Percentiles rank a stretch among this genome's conserved stretches.
phyloP scores from a whole-genome alignment of 371 early-diverging fungal genomes.

The Gilbertella persicaria region DNA sequence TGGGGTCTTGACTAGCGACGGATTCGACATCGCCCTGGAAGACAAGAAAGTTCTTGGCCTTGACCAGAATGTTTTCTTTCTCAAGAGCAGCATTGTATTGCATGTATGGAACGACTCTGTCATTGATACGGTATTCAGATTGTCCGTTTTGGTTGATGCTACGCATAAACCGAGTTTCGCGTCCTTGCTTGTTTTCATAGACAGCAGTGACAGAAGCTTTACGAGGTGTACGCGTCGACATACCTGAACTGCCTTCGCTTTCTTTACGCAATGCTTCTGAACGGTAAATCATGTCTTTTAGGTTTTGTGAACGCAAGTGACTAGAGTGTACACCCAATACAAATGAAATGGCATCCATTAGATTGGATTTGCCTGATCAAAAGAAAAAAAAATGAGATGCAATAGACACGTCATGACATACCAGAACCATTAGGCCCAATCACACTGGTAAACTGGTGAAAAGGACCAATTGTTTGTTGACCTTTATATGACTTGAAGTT shows the following conservation, averaged over 20 bases:
- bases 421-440: conserved; percentile 99
- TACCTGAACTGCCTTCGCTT: conserved; percentile 16
- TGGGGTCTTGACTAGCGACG: conserved; percentile 95
- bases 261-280: conserved; percentile 50
- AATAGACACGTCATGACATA: too few species aligned
- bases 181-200: conserved; percentile 64
- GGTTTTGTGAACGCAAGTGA: conserved; percentile 85
- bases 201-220: conserved; percentile 80
- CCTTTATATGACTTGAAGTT: conserved; percentile 99
- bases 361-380: conserved; percentile 91
- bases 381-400: neutral
- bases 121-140: conserved; percentile 90
- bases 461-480: conserved; percentile 92
- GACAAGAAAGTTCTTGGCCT: conserved; percentile 97
- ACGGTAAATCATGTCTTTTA: conserved; percentile 91
- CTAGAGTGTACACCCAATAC: conserved; percentile 92
- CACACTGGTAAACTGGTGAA: conserved; percentile 95
- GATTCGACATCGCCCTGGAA: conserved; percentile 99
- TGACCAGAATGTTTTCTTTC: conserved; percentile 89
- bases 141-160: conserved; percentile 73
- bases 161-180: conserved; percentile 64
- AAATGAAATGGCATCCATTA: conserved; percentile 99
- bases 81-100: conserved; percentile 83
- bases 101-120: conserved; percentile 63
- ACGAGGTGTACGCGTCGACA: conserved; percentile 40